Base-by-base conservation (phyloP, 192 early-diverging fungal genomes). In the Oehlia diaphana region DNA sequence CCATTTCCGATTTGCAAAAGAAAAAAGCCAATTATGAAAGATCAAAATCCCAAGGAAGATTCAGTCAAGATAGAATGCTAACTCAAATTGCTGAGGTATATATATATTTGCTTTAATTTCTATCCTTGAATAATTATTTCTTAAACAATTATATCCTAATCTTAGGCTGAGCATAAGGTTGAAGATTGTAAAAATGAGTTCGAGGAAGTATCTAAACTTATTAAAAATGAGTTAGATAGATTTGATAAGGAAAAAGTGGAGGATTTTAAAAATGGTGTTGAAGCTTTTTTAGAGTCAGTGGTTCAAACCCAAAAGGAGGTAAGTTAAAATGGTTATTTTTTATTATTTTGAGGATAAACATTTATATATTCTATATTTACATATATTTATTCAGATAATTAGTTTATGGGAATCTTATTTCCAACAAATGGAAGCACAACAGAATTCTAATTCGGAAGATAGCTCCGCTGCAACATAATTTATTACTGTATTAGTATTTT, bases 241-340 rank as follows among this genome's bases (percentile, higher is more conserved):
- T 95, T 94, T 81, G 95, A 96, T 82, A 84, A 85, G 8, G 91
- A 93, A 71, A 92, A 93, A 53, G 91, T 95, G 33, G 89, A 90
- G 61, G 95, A 96, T 77, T 94, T 96, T 79, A 90, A 92, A 80
- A 87, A 87, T 42, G 84, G 91, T 53, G 86, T 95, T 58, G 92
- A 95, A 74, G 78, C 87, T 4, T 94, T 94, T 47, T 87, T 96
- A 82, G 83, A 86, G 58, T 90, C 90, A 35, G 91, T 95, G 87
- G 87, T 96, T 68, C 90, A 92, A 67, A 92, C 91, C 58, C 94
- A 96, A 85, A 91, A 93, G 61, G 85, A 95, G 88, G 77, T 79
- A 79, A 78, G 37, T 63, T 26, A 28, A 39, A 37, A 13, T 37
- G 3, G 9, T 61, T 70, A 10, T 35, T 13, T 23, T 26, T 58